phyloP scores from a whole-genome alignment of 2,329 filamentous ascomycete genomes.

The Aspergillus awamori region DNA sequence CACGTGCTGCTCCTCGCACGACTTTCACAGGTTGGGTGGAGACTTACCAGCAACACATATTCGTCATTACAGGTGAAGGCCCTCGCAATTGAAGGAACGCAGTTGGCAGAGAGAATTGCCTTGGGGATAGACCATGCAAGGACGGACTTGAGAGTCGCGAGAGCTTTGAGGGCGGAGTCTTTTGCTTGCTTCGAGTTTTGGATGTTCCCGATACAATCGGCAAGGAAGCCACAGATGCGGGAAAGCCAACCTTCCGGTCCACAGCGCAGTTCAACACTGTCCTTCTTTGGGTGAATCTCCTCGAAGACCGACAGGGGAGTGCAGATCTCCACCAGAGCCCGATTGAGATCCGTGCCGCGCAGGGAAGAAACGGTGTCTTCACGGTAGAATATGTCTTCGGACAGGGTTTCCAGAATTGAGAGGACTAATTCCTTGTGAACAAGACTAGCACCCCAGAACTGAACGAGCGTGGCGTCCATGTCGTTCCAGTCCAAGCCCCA shows the following conservation, averaged over 20 bases:
- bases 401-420: constrained; percentile 84
- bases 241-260: constrained; percentile 86
- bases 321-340: constrained; percentile 90
- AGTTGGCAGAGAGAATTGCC: constrained; percentile 71
- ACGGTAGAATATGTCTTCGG: constrained; percentile 89
- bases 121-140: constrained; percentile 87
- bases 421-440: constrained; percentile 85
- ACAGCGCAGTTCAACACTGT: constrained; percentile 70
- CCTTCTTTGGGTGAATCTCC: constrained; percentile 75
- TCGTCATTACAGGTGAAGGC: constrained; percentile 71
- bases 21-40: constrained; percentile 7
- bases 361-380: constrained; percentile 86
- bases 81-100: constrained; percentile 70
- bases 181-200: constrained; percentile 68
- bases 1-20: neutral
- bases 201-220: constrained; percentile 69
- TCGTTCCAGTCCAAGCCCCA: constrained; percentile 94
- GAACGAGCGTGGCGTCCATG: constrained; percentile 83
- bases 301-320: constrained; percentile 75
- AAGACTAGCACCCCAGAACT: constrained; percentile 69
- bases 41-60: constrained; percentile 70
- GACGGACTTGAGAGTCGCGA: constrained; percentile 75
- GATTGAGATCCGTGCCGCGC: constrained; percentile 80
- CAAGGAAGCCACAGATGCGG: constrained; percentile 73
- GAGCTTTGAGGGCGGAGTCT: constrained; percentile 71